phyloP scores from a whole-genome alignment of 306 rosid genomes.

The Corylus avellana region DNA sequence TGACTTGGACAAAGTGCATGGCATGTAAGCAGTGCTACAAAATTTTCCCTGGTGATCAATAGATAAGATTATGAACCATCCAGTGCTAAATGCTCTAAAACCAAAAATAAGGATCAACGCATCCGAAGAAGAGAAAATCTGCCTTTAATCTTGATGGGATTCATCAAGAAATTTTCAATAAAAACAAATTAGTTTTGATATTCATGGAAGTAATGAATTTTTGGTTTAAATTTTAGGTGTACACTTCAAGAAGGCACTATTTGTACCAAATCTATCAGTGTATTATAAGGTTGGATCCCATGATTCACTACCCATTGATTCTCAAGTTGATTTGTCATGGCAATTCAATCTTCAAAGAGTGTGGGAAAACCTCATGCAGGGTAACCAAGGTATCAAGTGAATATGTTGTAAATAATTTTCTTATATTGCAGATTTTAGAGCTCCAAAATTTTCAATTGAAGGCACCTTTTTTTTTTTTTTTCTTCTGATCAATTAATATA shows the following conservation, averaged over 20 bases:
- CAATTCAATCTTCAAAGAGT: conserved; percentile 73
- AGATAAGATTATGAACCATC: neutral
- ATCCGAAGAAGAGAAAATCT: neutral
- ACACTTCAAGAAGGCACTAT: conserved; percentile 82
- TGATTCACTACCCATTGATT: conserved; percentile 45
- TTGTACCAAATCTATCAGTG: conserved; percentile 80
- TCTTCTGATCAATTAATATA: neutral
- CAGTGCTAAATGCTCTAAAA: conserved; percentile 8
- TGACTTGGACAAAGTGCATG: conserved; percentile 6
- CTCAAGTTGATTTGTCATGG: conserved; percentile 86
- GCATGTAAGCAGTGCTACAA: neutral
- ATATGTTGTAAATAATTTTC: neutral
- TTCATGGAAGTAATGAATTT: conserved; percentile 12
- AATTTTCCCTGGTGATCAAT: neutral
- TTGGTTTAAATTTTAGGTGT: conserved; percentile 55
- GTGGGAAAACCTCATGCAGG: conserved; percentile 79
- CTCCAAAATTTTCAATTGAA: neutral
- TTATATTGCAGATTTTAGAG: neutral
- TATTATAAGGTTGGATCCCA: conserved; percentile 80
- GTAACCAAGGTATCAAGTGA: conserved; percentile 55
- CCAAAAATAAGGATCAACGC: neutral
- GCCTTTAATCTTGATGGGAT: neutral
- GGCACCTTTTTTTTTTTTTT: neutral
- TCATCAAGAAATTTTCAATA: neutral
- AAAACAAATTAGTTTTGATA: conserved; percentile 9